Percentiles rank a stretch among this genome's conserved stretches.
These are phyloP conservation scores for Spergularia azorica DNA, from an alignment of 179 eudicot species.

Conservation along the genomic window DNA sequence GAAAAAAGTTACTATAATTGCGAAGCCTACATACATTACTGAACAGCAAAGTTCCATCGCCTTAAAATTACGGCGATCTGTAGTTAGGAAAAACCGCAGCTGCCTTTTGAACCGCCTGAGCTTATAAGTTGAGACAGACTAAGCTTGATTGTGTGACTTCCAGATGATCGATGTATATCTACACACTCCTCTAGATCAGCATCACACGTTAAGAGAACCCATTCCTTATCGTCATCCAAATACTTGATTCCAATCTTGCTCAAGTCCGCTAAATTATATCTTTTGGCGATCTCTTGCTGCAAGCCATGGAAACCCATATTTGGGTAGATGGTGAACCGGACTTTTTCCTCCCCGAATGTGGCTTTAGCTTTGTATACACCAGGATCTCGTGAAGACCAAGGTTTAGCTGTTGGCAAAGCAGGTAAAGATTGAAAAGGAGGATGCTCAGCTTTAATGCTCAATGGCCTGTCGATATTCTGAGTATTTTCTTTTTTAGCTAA, in stretches of 20 bases:
- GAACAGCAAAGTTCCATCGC: constrained; percentile 18
- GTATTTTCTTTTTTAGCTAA: constrained; percentile 35
- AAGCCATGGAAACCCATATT: constrained; percentile 57
- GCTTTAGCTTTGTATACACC: constrained; percentile 57
- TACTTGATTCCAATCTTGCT: constrained; percentile 63
- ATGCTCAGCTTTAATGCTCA: constrained; percentile 43
- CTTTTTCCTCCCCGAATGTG: constrained; percentile 62
- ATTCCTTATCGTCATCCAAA: constrained; percentile 81
- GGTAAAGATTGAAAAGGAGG: constrained; percentile 34
- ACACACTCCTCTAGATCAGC: constrained; percentile 85
- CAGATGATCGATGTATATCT: constrained; percentile 61
- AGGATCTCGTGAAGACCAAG: constrained; percentile 30
- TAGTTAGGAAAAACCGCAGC: constrained; percentile 38
- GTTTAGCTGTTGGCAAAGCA: constrained; percentile 33
- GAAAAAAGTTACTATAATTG: constrained; percentile 16
- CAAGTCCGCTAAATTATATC: constrained; percentile 50
- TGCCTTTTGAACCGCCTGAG: constrained; percentile 59
- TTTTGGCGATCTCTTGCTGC: constrained; percentile 53
- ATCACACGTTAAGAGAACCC: constrained; percentile 91
- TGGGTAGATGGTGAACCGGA: constrained; percentile 59
- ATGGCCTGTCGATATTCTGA: constrained; percentile 29
- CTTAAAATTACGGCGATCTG: constrained; percentile 16
- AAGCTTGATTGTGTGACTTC: constrained; percentile 58
- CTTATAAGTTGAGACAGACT: constrained; percentile 42
- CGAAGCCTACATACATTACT: constrained; percentile 31